Evolutionary conservation across 768 basidiomycete genomes (phyloP).

Genomic region (Mycena vitilis): DNA sequence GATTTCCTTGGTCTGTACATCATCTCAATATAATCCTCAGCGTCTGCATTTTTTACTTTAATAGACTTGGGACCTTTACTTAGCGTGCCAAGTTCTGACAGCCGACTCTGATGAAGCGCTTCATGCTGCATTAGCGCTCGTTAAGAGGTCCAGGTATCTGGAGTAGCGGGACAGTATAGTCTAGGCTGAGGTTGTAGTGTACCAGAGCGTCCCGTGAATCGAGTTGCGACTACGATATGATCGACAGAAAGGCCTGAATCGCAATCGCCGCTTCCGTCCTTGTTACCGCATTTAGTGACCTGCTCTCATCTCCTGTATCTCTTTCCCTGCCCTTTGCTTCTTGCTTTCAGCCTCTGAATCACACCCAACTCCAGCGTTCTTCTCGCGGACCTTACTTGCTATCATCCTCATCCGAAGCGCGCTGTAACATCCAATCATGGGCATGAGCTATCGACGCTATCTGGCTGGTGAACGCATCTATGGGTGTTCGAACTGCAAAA

Average conservation of each 20-base stretch:
- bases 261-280: background rate
- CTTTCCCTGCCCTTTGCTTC: slow-evolving; percentile 23
- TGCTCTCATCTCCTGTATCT: slow-evolving; percentile 18
- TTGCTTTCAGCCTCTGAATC: background rate
- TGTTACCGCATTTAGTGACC: slow-evolving; percentile 27
- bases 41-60: background rate
- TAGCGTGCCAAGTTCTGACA: background rate
- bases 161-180: too few relatives aligned
- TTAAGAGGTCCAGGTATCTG: too few relatives aligned
- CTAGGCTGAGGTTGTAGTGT: too few relatives aligned
- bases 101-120: background rate
- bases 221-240: slow-evolving; percentile 1
- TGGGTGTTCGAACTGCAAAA: slow-evolving; percentile 87
- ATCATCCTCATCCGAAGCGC: slow-evolving; percentile 24
- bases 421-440: slow-evolving; percentile 63
- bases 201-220: too few relatives aligned
- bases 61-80: too few relatives aligned
- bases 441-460: slow-evolving; percentile 90
- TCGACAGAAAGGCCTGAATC: background rate
- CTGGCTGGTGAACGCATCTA: slow-evolving; percentile 88
- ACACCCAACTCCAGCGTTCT: background rate
- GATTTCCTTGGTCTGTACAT: slow-evolving; percentile 24
- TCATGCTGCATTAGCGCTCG: too few relatives aligned
- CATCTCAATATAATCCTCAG: slow-evolving; percentile 6
- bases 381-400: slow-evolving; percentile 49